These are phyloP conservation scores for Rhodosporidiobolus odoratus DNA, from an alignment of 768 basidiomycete genomes.

Conservation along the genomic window DNA sequence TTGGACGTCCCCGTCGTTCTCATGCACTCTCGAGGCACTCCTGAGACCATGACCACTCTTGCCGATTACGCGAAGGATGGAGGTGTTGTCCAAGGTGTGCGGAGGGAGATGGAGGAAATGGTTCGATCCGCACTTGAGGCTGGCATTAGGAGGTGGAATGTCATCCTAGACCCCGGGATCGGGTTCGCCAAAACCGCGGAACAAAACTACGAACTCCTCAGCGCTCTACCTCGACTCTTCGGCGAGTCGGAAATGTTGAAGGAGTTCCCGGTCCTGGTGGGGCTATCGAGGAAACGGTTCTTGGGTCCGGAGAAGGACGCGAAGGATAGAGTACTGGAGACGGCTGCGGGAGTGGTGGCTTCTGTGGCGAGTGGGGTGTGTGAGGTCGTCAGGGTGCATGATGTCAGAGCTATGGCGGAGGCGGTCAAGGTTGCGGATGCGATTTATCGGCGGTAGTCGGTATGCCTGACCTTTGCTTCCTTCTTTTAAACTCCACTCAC, in stretches of 20 bases:
- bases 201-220: conserved; percentile 67
- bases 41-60: conserved; percentile 63
- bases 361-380: conserved; percentile 65
- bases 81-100: conserved; percentile 62
- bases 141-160: conserved; percentile 77
- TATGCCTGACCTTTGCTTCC: background rate
- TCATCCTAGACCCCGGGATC: conserved; percentile 84
- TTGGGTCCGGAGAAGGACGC: conserved; percentile 61
- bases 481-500: background rate
- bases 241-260: conserved; percentile 21
- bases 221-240: conserved; percentile 51
- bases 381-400: conserved; percentile 73
- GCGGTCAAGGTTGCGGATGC: conserved; percentile 63
- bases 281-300: conserved; percentile 78
- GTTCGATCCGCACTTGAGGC: conserved; percentile 62
- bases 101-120: conserved; percentile 64
- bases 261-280: conserved; percentile 60
- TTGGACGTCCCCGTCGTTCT: conserved; percentile 69
- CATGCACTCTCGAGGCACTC: conserved; percentile 91
- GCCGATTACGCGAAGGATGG: conserved; percentile 49
- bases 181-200: conserved; percentile 85
- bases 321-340: conserved; percentile 68
- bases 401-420: conserved; percentile 67
- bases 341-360: conserved; percentile 68
- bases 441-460: conserved; percentile 47